These are phyloP conservation scores for Cubamyces sp. DNA, from an alignment of 768 basidiomycete genomes.

Conservation along the genomic window DNA sequence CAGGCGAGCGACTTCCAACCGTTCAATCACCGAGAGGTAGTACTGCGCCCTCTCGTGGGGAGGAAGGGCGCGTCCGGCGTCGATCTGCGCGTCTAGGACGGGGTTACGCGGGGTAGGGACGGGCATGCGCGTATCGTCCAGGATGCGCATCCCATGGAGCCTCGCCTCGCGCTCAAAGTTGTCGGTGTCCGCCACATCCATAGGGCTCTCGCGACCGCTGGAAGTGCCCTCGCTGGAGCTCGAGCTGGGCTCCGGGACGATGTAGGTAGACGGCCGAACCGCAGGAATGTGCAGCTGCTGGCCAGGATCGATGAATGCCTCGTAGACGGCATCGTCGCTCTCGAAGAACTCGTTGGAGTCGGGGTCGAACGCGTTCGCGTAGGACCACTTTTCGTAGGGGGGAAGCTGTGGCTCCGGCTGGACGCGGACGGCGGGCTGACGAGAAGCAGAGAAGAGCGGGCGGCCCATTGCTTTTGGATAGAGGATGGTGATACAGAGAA, in stretches of 20 bases:
- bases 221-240: slow-evolving; percentile 46
- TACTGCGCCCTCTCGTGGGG: slow-evolving; percentile 9
- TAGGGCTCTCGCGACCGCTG: slow-evolving; percentile 53
- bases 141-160: background rate
- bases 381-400: slow-evolving; percentile 62
- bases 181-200: slow-evolving; percentile 50
- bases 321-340: slow-evolving; percentile 59
- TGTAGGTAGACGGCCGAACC: background rate
- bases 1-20: background rate
- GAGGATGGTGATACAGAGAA: slow-evolving; percentile 20
- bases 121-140: slow-evolving; percentile 5
- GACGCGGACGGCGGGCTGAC: slow-evolving; percentile 28
- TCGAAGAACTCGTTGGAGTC: slow-evolving; percentile 80
- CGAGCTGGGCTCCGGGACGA: slow-evolving; percentile 31
- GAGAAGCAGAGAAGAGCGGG: slow-evolving; percentile 26
- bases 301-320: slow-evolving; percentile 57
- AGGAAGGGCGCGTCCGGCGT: slow-evolving; percentile 10
- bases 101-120: slow-evolving; percentile 12
- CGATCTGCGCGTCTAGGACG: slow-evolving; percentile 16
- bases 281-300: slow-evolving; percentile 21
- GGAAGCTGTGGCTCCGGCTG: slow-evolving; percentile 27
- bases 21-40: slow-evolving; percentile 10
- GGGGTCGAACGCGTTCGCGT: slow-evolving; percentile 72
- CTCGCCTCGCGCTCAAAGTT: slow-evolving; percentile 31
- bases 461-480: slow-evolving; percentile 26